Base-by-base conservation (phyloP, 345 rosid genomes). In the Clarkia xantiana region DNA sequence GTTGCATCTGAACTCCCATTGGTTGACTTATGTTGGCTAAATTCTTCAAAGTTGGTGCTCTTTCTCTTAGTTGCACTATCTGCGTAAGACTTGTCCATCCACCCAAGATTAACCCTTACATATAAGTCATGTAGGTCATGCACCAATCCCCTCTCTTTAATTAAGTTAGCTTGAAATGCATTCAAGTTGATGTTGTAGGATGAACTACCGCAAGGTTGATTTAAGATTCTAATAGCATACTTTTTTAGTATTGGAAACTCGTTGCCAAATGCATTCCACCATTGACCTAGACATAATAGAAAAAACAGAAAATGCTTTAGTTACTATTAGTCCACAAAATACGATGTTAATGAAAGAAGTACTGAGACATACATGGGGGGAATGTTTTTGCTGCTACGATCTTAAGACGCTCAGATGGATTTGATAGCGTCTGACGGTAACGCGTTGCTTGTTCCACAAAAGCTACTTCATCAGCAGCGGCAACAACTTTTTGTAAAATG, bases 151-250 rank as follows among this genome's bases (percentile, higher is more conserved):
- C 18, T 10, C 12, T 0, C 6, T 45, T 45, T 39, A 10, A 18
- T 47, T 11, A 29, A 52, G 6, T 34, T 29, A 10, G 19, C 36
- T 39, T 36, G 14, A 16, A 46, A 29, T 12, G 23, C 51, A 3
- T 14, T 45, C 44, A 44, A 16, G 34, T 40, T 34, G 25, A 8
- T 9, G 12, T 46, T 45, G 18, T 15, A 45, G 23, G 44, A 34
- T 29, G 50, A 56, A 44, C 18, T 44, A 18, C 53, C 16, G 14
- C 51, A 56, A 14, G 51, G 60, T 23, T 56, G 56, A 13, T 45
- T 45, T 23, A 45, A 5, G 16, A 56, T 46, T 38, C 39, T 16
- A 39, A 47, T 11, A 3, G 52, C 42, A 46, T 51, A 51, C 19
- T 51, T 51, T 14, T 8, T 17, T 13, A 51, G 17, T 11, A 40